These are phyloP conservation scores for Fusarium oligoseptatum DNA, from an alignment of 2,329 filamentous ascomycete genomes.

Conservation along the genomic window DNA sequence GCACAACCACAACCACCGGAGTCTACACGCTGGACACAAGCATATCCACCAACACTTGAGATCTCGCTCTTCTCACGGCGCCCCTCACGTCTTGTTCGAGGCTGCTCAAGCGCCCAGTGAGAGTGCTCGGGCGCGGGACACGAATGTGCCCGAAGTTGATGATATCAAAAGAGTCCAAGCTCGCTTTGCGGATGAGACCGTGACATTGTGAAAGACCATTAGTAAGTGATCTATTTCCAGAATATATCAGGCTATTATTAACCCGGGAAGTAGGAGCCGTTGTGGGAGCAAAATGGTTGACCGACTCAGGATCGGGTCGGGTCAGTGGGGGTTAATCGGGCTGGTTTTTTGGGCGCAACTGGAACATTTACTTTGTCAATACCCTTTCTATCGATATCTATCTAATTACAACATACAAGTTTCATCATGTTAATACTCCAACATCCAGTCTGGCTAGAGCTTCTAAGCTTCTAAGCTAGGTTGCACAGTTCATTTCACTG, in stretches of 20 bases:
- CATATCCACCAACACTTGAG: constrained; percentile 48
- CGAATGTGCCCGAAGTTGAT: neutral
- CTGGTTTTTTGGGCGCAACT: neutral
- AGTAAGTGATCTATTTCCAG: neutral
- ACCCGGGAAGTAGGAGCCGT: neutral
- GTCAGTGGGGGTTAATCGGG: neutral
- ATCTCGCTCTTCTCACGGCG: neutral
- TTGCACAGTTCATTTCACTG: constrained; percentile 19
- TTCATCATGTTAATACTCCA: neutral
- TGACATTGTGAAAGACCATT: constrained; percentile 9
- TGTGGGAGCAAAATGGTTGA: neutral
- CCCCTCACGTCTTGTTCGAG: constrained; percentile 21
- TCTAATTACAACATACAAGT: neutral
- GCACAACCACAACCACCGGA: constrained; percentile 40
- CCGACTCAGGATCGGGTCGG: neutral
- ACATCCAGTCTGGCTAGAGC: neutral
- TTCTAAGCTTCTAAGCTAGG: neutral
- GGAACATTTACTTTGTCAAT: neutral
- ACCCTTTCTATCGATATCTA: neutral
- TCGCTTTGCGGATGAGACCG: constrained; percentile 10
- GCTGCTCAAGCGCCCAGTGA: constrained; percentile 23
- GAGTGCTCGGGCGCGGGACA: constrained; percentile 11
- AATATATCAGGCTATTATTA: neutral
- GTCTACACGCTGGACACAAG: constrained; percentile 50
- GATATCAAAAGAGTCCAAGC: neutral